Conservation (phyloP, 1,139 yeast species). For the Suhomyces terraborum region DNA sequence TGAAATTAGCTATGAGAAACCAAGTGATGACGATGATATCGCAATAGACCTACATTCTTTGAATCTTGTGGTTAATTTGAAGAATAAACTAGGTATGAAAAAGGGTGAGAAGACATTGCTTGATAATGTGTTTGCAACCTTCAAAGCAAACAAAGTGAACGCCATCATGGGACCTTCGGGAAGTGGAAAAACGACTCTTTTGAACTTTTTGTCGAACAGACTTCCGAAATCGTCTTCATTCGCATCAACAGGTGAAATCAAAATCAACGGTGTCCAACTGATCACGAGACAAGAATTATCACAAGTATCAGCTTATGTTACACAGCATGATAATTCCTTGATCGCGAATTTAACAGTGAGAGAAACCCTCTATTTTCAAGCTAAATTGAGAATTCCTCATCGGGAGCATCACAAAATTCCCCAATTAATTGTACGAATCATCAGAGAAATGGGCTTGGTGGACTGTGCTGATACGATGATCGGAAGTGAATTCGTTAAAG, state of each 20-base stretch:
- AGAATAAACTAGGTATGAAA: conserved; percentile 7
- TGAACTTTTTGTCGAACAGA: conserved; percentile 24
- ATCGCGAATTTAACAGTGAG: conserved; percentile 28
- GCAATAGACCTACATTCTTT: conserved; percentile 24
- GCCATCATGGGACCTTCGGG: conserved; percentile 35
- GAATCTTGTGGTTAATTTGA: conserved; percentile 22
- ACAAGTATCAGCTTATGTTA: conserved; percentile 25
- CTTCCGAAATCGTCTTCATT: conserved; percentile 17
- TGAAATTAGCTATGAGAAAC: background rate
- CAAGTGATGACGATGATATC: conserved; percentile 7
- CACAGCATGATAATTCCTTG: conserved; percentile 27
- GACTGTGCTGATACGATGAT: conserved; percentile 31
- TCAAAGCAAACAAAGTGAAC: conserved; percentile 23
- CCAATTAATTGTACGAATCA: conserved; percentile 17
- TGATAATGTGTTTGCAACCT: conserved; percentile 21
- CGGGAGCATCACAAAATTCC: conserved; percentile 22
- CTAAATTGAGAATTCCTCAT: conserved; percentile 25
- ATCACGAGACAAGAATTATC: conserved; percentile 21
- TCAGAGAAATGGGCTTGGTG: conserved; percentile 25
- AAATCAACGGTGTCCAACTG: conserved; percentile 19
- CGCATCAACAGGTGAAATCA: conserved; percentile 19
- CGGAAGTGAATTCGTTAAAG: conserved; percentile 25
- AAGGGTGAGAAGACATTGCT: conserved; percentile 16
- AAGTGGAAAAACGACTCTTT: conserved; percentile 29
- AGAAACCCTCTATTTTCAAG: conserved; percentile 29